phyloP scores from a whole-genome alignment of 495 filamentous ascomycete species.

The Glarea lozoyensis region DNA sequence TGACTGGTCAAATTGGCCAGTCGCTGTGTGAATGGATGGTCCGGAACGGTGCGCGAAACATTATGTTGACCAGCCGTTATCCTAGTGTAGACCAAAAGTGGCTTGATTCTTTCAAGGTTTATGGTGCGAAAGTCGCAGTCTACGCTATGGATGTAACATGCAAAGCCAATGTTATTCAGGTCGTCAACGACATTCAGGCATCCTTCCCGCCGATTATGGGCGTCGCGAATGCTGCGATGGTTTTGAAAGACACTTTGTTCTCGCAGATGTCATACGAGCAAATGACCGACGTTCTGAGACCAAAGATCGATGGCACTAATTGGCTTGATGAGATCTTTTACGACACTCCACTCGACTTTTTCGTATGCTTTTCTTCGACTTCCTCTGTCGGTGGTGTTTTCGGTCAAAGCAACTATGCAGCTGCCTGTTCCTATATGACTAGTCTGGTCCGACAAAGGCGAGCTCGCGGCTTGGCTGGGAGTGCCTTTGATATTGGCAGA shows the following conservation, averaged over 20 bases:
- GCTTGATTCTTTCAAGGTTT: too few relatives aligned
- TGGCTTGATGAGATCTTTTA: conserved; percentile 32
- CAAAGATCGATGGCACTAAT: conserved; percentile 31
- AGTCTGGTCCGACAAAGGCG: conserved; percentile 24
- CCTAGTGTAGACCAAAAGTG: background rate
- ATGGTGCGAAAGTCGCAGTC: too few relatives aligned
- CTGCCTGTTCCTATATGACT: conserved; percentile 39
- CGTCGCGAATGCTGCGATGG: conserved; percentile 39
- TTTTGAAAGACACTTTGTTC: conserved; percentile 32
- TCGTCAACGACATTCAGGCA: conserved; percentile 9
- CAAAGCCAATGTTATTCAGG: background rate
- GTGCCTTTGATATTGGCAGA: conserved; percentile 46
- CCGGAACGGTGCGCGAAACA: too few relatives aligned
- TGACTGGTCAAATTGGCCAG: conserved; percentile 40
- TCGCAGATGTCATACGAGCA: conserved; percentile 26
- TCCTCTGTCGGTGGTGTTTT: conserved; percentile 34
- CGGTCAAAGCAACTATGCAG: conserved; percentile 41
- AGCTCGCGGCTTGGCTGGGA: conserved; percentile 18
- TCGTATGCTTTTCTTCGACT: conserved; percentile 44
- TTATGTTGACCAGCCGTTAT: background rate
- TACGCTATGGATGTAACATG: conserved; percentile 14
- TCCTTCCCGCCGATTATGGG: conserved; percentile 33
- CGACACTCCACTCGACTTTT: conserved; percentile 41
- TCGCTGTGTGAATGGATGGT: too few relatives aligned
- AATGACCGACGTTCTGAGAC: conserved; percentile 21